Evolutionary conservation across 441 rosid species (phyloP).

Genomic region (Isatis lusitanica): DNA sequence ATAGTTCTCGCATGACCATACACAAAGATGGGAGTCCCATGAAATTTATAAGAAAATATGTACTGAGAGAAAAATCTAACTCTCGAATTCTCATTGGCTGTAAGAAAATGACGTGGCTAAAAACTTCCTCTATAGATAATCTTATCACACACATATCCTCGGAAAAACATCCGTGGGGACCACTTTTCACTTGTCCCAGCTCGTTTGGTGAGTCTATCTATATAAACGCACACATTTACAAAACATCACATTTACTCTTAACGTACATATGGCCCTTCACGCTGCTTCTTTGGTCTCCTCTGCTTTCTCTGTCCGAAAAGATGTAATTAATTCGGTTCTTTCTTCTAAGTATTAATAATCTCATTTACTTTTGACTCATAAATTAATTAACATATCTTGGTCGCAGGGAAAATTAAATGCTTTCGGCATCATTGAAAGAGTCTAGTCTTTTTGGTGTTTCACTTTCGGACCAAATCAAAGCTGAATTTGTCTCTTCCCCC

Average conservation of each 20-base stretch:
- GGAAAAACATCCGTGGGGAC: constrained; percentile 14
- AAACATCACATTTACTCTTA: constrained; percentile 18
- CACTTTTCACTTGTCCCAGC: not conserved
- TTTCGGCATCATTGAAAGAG: constrained; percentile 50
- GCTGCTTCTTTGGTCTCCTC: constrained; percentile 77
- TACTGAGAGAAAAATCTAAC: constrained; percentile 52
- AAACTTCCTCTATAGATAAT: constrained; percentile 37
- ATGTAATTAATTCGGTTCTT: constrained; percentile 24
- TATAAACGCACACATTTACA: constrained; percentile 13
- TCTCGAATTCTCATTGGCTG: constrained; percentile 51
- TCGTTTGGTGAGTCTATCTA: constrained; percentile 3
- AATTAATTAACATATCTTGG: not conserved
- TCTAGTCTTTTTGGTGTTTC: constrained; percentile 80
- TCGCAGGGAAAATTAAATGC: constrained; percentile 51
- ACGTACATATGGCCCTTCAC: constrained; percentile 61
- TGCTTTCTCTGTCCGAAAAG: constrained; percentile 58
- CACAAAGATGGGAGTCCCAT: constrained; percentile 30
- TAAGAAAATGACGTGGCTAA: constrained; percentile 42
- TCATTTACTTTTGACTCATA: not conserved
- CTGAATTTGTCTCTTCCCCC: constrained; percentile 57
- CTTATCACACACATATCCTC: constrained; percentile 49
- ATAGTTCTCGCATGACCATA: constrained; percentile 3
- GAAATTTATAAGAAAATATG: constrained; percentile 19
- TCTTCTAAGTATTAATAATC: not conserved
- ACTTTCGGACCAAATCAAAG: constrained; percentile 53